A percentile compares a stretch with the other conserved stretches of the same genome.
Conservation (phyloP, 371 early-diverging fungal species). For the Mortierella sp. region DNA sequence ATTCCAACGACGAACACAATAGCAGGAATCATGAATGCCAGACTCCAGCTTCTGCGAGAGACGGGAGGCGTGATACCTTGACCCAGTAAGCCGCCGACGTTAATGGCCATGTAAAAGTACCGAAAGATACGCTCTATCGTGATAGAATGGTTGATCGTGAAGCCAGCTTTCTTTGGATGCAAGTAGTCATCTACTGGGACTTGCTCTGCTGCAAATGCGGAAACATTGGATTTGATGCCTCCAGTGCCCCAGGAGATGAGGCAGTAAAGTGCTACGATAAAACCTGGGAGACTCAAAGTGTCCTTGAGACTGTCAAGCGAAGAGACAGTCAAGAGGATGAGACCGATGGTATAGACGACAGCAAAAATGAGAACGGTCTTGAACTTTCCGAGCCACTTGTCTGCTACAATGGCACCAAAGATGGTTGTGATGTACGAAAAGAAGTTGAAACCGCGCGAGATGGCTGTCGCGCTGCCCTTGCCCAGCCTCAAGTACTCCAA, state of each 20-base stretch:
- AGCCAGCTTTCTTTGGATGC: slow-evolving; percentile 58
- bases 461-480: slow-evolving; percentile 74
- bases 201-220: slow-evolving; percentile 82
- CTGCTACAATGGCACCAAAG: slow-evolving; percentile 85
- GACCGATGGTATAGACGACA: slow-evolving; percentile 75
- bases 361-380: slow-evolving; percentile 80
- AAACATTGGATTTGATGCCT: slow-evolving; percentile 88
- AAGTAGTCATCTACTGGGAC: slow-evolving; percentile 54
- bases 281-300: slow-evolving; percentile 72
- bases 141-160: slow-evolving; percentile 62
- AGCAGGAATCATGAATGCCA: slow-evolving; percentile 78
- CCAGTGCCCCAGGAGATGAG: slow-evolving; percentile 91
- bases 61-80: slow-evolving; percentile 71
- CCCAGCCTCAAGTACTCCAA: slow-evolving; percentile 59
- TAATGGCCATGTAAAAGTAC: slow-evolving; percentile 89
- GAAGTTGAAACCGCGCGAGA: slow-evolving; percentile 83
- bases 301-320: slow-evolving; percentile 66
- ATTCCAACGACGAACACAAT: slow-evolving; percentile 77
- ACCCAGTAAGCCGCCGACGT: slow-evolving; percentile 78
- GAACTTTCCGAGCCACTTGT: slow-evolving; percentile 86
- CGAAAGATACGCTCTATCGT: slow-evolving; percentile 71
- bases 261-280: slow-evolving; percentile 71
- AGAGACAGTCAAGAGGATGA: slow-evolving; percentile 73
- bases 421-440: slow-evolving; percentile 86
- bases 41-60: slow-evolving; percentile 62